phyloP scores from a whole-genome alignment of 1,284 basidiomycete genomes.

The Xanthoconium separans region DNA sequence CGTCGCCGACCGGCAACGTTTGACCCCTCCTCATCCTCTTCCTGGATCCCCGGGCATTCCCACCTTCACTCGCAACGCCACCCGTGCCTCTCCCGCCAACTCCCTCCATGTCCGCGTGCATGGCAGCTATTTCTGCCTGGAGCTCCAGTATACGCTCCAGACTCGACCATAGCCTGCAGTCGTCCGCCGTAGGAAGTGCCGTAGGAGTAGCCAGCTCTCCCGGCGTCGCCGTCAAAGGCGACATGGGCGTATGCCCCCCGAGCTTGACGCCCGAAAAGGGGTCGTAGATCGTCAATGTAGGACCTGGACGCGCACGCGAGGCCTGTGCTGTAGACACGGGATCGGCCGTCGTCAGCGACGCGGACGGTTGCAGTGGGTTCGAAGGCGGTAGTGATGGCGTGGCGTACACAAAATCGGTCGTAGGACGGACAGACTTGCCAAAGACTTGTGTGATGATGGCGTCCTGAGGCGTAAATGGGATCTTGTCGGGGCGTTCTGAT shows the following conservation, averaged over 20 bases:
- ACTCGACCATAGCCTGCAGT: constrained; percentile 60
- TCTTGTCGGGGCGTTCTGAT: neutral
- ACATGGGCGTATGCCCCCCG: constrained; percentile 18
- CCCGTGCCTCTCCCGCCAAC: constrained; percentile 39
- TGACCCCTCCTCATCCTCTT: constrained; percentile 22
- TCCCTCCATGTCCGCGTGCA: constrained; percentile 74
- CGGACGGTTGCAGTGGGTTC: constrained; percentile 9
- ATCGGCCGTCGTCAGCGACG: constrained; percentile 17
- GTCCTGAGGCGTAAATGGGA: constrained; percentile 61
- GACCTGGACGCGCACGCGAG: constrained; percentile 1
- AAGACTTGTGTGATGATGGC: constrained; percentile 52
- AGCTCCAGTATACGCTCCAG: constrained; percentile 63
- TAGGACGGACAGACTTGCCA: constrained; percentile 20
- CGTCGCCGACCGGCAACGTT: constrained; percentile 28
- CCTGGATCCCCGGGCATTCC: neutral
- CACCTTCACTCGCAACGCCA: constrained; percentile 7
- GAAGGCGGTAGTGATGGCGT: constrained; percentile 5
- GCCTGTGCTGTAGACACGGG: constrained; percentile 4
- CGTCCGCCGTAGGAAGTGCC: constrained; percentile 15
- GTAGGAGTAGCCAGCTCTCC: constrained; percentile 1
- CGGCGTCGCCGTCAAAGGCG: constrained; percentile 6
- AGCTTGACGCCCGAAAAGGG: constrained; percentile 27
- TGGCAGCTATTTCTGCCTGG: constrained; percentile 65
- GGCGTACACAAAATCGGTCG: neutral
- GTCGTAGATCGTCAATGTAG: constrained; percentile 24